Evolutionary conservation across 805 yeast species (phyloP).

Genomic region (Spathaspora arborariae): DNA sequence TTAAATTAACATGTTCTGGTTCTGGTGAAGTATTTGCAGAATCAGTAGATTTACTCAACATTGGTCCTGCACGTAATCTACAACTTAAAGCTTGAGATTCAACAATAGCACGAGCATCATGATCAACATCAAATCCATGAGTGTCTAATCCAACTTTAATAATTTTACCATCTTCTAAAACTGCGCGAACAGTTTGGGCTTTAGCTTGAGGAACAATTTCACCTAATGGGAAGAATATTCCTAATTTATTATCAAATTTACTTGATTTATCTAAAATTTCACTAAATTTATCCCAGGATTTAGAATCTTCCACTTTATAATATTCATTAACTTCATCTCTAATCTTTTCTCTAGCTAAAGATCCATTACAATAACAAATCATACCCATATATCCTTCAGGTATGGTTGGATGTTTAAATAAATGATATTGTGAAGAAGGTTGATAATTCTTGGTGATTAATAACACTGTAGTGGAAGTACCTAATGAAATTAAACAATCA

Average conservation of each 20-base stretch:
- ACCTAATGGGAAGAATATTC: conserved; percentile 83
- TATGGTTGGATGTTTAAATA: conserved; percentile 83
- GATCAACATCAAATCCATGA: conserved; percentile 44
- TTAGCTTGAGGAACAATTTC: conserved; percentile 84
- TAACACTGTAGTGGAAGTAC: conserved; percentile 88
- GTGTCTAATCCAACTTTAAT: conserved; percentile 18
- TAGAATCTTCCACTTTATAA: conserved; percentile 23
- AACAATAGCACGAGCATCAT: conserved; percentile 73
- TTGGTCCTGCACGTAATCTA: conserved; percentile 73
- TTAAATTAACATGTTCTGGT: conserved; percentile 11
- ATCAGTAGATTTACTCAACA: conserved; percentile 44
- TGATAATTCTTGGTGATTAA: conserved; percentile 72
- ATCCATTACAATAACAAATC: conserved; percentile 92
- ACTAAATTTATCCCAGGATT: conserved; percentile 62
- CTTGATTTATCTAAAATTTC: conserved; percentile 42
- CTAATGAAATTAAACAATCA: conserved; percentile 78
- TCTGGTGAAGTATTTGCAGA: conserved; percentile 12
- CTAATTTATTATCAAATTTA: conserved; percentile 48
- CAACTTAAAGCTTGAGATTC: conserved; percentile 87
- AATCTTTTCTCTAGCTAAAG: conserved; percentile 77
- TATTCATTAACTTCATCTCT: conserved; percentile 58
- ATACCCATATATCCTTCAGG: conserved; percentile 82
- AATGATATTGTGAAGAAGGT: conserved; percentile 79
- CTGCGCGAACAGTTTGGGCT: conserved; percentile 57
- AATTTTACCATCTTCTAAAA: conserved; percentile 28